phyloP scores from a whole-genome alignment of 208 protist genomes.

The Willaertia magna region DNA sequence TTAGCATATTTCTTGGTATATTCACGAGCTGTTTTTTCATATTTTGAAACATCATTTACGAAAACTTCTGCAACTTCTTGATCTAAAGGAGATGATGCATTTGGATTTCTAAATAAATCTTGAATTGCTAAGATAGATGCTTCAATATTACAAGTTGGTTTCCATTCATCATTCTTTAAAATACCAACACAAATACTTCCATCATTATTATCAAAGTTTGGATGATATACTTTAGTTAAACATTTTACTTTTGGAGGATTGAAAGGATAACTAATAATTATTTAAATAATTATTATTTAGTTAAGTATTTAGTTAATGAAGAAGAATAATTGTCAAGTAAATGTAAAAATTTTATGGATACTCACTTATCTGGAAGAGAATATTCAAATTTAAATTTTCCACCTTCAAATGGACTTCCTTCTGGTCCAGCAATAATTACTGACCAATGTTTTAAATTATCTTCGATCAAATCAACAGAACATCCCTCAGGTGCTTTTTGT shows the following conservation, averaged over 20 bases:
- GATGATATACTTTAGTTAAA: background rate
- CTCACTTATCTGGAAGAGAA: background rate
- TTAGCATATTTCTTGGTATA: background rate
- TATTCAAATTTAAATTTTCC: background rate
- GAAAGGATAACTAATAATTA: background rate
- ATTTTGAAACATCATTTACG: background rate
- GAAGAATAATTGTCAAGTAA: background rate
- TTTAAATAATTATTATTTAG: no score
- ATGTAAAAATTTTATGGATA: no score
- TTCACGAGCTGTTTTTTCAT: background rate
- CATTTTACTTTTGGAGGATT: background rate
- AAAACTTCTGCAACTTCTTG: background rate
- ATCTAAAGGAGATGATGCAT: background rate
- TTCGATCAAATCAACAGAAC: background rate
- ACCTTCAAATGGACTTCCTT: background rate
- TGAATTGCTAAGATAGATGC: background rate
- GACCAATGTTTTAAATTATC: background rate
- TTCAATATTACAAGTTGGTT: background rate
- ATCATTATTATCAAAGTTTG: background rate
- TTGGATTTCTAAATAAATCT: background rate
- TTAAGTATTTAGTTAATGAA: background rate
- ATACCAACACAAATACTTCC: background rate
- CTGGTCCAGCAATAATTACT: background rate
- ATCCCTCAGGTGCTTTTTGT: background rate
- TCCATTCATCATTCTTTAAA: conserved; percentile 1